phyloP scores from a whole-genome alignment of 139 green algal species.

The Nannochloris sp. region DNA sequence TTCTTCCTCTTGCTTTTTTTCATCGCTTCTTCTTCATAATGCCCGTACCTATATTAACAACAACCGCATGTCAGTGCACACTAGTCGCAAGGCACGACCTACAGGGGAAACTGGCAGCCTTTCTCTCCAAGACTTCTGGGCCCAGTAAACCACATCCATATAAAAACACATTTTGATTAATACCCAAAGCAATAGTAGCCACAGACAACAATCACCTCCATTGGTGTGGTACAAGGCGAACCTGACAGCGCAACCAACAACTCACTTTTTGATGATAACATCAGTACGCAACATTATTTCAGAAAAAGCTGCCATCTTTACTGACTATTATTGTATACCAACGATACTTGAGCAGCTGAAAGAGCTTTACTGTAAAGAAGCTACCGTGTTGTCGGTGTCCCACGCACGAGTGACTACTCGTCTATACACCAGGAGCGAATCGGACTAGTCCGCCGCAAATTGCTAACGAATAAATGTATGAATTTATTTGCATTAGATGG shows the following conservation, averaged over 20 bases:
- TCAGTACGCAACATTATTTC: conserved; percentile 13
- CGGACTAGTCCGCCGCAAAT: not conserved
- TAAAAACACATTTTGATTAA: too few species aligned
- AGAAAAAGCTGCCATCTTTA: conserved; percentile 10
- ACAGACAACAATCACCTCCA: too few species aligned
- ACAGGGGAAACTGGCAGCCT: too few species aligned
- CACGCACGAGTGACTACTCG: not conserved
- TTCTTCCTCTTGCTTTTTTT: conserved; percentile 20
- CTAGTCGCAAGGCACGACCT: too few species aligned
- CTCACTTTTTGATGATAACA: conserved; percentile 19
- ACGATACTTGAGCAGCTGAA: not conserved
- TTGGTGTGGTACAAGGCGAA: not conserved
- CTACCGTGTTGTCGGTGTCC: not conserved
- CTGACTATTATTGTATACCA: not conserved
- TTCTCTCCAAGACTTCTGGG: too few species aligned
- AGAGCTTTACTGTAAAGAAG: not conserved
- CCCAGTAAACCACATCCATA: too few species aligned
- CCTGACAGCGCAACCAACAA: not conserved
- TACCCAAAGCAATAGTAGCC: too few species aligned
- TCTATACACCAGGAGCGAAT: not conserved
- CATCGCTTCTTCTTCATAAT: conserved; percentile 44
- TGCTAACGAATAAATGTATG: not conserved
- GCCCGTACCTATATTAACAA: conserved; percentile 57
- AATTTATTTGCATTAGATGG: too few species aligned
- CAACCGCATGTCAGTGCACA: not conserved